A percentile compares a stretch with the other conserved stretches of the same genome.
Evolutionary conservation across 495 filamentous ascomycete genomes (phyloP).

Genomic region (Neohortaea acidophila): DNA sequence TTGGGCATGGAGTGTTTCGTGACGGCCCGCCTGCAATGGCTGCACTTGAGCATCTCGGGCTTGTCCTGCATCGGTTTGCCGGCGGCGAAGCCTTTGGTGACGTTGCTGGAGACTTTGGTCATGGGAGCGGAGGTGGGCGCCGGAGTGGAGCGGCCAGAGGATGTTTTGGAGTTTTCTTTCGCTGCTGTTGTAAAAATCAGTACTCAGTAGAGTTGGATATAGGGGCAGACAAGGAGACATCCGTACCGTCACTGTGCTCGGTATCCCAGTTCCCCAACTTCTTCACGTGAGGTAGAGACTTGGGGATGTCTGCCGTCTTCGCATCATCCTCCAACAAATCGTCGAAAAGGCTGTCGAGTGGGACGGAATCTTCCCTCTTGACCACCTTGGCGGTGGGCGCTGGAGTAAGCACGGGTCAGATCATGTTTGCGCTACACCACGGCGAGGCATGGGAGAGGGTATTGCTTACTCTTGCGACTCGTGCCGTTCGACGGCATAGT

Average conservation of each 20-base stretch:
- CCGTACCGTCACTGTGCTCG: constrained; percentile 6
- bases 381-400: too few species aligned
- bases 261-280: constrained; percentile 14
- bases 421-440: too few species aligned
- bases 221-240: too few species aligned
- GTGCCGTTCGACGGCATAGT: constrained; percentile 13
- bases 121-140: constrained; percentile 41
- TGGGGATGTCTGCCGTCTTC: too few species aligned
- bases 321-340: constrained; percentile 14
- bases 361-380: too few species aligned
- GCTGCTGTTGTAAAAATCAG: neutral
- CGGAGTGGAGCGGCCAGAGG: neutral
- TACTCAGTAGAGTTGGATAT: too few species aligned
- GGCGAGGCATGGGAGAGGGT: neutral
- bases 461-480: constrained; percentile 13
- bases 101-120: constrained; percentile 56
- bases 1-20: constrained; percentile 20
- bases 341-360: constrained; percentile 11
- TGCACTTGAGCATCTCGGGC: constrained; percentile 27
- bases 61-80: constrained; percentile 44
- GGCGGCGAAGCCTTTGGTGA: constrained; percentile 54
- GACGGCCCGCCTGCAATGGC: constrained; percentile 31
- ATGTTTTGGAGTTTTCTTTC: neutral
- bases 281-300: constrained; percentile 5
- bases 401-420: too few species aligned